Evolutionary conservation across 352 stramenopile species (phyloP).

Genomic region (Blastocystis sp.): DNA sequence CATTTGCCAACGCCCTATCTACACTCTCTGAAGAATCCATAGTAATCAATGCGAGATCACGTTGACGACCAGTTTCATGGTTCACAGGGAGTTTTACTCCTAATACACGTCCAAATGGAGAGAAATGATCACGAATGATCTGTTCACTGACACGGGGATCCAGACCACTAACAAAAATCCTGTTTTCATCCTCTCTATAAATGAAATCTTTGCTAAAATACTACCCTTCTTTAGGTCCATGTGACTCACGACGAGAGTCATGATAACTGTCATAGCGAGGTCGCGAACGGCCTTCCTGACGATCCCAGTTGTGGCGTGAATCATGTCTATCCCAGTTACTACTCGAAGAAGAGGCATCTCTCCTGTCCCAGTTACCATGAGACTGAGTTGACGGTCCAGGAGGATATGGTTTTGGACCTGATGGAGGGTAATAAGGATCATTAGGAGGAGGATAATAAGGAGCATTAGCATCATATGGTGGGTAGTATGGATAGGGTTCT

Average conservation of each 20-base stretch:
- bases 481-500: too few relatives aligned
- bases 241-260: not conserved
- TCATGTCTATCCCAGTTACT: not conserved
- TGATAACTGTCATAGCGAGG: not conserved
- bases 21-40: slow-evolving; percentile 42
- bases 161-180: slow-evolving; percentile 42
- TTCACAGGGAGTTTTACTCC: slow-evolving; percentile 27
- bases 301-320: not conserved
- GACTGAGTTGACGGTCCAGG: not conserved
- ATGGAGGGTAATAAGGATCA: not conserved
- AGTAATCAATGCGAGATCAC: slow-evolving; percentile 27
- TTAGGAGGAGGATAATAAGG: too few relatives aligned
- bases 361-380: not conserved
- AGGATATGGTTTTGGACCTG: not conserved
- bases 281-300: not conserved
- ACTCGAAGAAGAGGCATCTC: not conserved
- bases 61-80: slow-evolving; percentile 36
- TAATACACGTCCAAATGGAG: slow-evolving; percentile 3
- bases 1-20: not conserved
- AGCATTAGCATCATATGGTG: too few relatives aligned
- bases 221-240: not conserved
- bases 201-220: not conserved
- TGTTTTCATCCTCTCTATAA: slow-evolving; percentile 20
- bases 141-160: slow-evolving; percentile 15
- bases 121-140: slow-evolving; percentile 54